phyloP scores from a whole-genome alignment of 495 filamentous ascomycete genomes.

The Thermochaetoides thermophila region DNA sequence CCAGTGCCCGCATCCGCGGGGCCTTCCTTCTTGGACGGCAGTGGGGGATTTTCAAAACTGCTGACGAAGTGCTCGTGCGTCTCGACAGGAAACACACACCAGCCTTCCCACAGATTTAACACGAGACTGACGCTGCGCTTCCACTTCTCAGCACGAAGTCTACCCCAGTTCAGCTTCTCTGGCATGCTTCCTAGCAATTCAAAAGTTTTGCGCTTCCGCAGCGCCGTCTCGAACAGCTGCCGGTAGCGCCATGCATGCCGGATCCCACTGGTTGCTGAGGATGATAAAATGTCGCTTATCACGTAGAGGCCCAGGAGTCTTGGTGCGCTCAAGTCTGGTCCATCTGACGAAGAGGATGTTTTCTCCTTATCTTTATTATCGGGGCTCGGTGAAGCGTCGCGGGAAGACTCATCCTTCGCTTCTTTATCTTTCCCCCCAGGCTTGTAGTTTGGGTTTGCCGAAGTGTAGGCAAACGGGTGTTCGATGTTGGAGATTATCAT shows the following conservation, averaged over 20 bases:
- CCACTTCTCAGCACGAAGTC: constrained; percentile 79
- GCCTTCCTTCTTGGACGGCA: constrained; percentile 34
- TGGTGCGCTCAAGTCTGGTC: constrained; percentile 50
- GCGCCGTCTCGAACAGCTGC: constrained; percentile 63
- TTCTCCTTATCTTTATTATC: no score
- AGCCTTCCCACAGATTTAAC: constrained; percentile 72
- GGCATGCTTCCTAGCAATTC: constrained; percentile 68
- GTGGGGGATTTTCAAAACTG: constrained; percentile 61
- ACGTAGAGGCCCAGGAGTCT: constrained; percentile 75
- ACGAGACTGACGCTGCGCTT: constrained; percentile 64
- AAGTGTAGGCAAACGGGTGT: constrained; percentile 52
- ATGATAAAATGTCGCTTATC: constrained; percentile 77
- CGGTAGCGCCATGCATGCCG: constrained; percentile 85
- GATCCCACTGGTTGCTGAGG: constrained; percentile 68
- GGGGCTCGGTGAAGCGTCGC: constrained; percentile 20
- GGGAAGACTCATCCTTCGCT: constrained; percentile 16
- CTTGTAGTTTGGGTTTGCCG: constrained; percentile 31
- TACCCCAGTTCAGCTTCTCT: constrained; percentile 65
- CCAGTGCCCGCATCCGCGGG: constrained; percentile 31
- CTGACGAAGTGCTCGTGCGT: constrained; percentile 58
- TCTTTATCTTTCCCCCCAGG: constrained; percentile 30
- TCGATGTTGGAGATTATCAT: constrained; percentile 72
- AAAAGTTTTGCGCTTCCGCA: constrained; percentile 59
- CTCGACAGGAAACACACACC: constrained; percentile 70
- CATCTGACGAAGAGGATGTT: constrained; percentile 13